phyloP scores from a whole-genome alignment of 1,284 basidiomycete genomes.

The Mycena citricolor region DNA sequence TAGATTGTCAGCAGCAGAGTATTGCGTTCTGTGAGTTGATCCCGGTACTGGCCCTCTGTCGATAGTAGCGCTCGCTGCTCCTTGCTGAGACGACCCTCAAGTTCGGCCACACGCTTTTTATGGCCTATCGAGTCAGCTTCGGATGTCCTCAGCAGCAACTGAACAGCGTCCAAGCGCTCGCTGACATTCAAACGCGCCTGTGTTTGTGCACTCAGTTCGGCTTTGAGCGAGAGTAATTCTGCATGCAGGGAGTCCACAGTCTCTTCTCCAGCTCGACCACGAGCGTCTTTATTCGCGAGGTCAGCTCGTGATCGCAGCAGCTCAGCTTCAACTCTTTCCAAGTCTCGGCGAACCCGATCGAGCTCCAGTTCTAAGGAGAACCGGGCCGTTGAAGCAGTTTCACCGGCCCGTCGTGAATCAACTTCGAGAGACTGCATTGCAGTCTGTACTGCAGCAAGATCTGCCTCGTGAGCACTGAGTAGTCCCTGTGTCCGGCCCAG shows the following conservation, averaged over 20 bases:
- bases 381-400: slow-evolving; percentile 77
- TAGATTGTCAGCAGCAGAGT: slow-evolving; percentile 90
- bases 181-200: slow-evolving; percentile 81
- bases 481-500: slow-evolving; percentile 60
- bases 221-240: slow-evolving; percentile 76
- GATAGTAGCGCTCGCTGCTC: slow-evolving; percentile 75
- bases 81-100: slow-evolving; percentile 82
- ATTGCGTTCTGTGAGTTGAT: slow-evolving; percentile 91
- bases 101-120: slow-evolving; percentile 63
- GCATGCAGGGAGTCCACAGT: slow-evolving; percentile 72
- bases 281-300: slow-evolving; percentile 65
- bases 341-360: slow-evolving; percentile 84
- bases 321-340: slow-evolving; percentile 81
- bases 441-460: slow-evolving; percentile 73
- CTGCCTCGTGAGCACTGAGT: slow-evolving; percentile 66
- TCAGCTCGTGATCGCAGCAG: slow-evolving; percentile 74
- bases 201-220: slow-evolving; percentile 77
- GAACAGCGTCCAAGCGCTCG: slow-evolving; percentile 81
- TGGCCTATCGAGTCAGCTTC: slow-evolving; percentile 64
- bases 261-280: slow-evolving; percentile 66
- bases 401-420: slow-evolving; percentile 74
- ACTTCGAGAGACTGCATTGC: slow-evolving; percentile 66
- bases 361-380: slow-evolving; percentile 91
- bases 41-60: slow-evolving; percentile 80
- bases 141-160: slow-evolving; percentile 58